Evolutionary conservation across 1,284 basidiomycete species (phyloP), one percentile per base, ranked within the genome.

Genomic region (Gomphus bonarii): DNA sequence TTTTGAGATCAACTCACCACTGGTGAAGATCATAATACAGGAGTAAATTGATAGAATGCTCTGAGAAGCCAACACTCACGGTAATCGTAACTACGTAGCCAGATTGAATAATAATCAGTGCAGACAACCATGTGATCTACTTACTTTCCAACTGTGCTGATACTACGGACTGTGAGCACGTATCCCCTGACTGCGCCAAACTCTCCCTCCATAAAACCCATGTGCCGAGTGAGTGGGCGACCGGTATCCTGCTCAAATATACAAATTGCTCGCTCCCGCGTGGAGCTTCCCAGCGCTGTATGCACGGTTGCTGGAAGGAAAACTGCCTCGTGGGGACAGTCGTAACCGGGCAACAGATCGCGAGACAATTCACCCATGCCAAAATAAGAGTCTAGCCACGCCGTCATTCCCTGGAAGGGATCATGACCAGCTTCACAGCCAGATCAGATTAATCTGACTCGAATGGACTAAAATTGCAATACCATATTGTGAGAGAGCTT

Each of bases 351-450:
- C 31, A 85, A 73, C 69, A 85, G 71, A 52, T 81, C 75, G 22
- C 78, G 74, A 9, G 81, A 78, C 3, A 72, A 53, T n/a, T 63
- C 62, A 0, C 78, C 79, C 79, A 85, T 83, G 35, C 84, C 84
- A 60, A 84, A 85, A 63, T 76, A 78, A 6, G 81, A 71, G 62
- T 85, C 84, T 9, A 84, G 75, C 75, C 79, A 87, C 3, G 81
- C 80, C 2, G 82, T 81, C 1, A 77, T 75, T 0, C 75, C 69
- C 67, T 85, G 82, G 63, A 80, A 72, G 6, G 84, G 84, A 63
- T 87, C 83, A 59, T 76, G 77, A 0, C 84, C 84, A 31, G 78
- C 79, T 80, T 50, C 5, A 51, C 8, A 11, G 44, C n/a, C 25
- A 40, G n/a, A 8, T 40, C 16, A 40, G 38, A 40, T 40, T 8